phyloP scores from a whole-genome alignment of 1,284 basidiomycete genomes.

The Lentinus polychrous region DNA sequence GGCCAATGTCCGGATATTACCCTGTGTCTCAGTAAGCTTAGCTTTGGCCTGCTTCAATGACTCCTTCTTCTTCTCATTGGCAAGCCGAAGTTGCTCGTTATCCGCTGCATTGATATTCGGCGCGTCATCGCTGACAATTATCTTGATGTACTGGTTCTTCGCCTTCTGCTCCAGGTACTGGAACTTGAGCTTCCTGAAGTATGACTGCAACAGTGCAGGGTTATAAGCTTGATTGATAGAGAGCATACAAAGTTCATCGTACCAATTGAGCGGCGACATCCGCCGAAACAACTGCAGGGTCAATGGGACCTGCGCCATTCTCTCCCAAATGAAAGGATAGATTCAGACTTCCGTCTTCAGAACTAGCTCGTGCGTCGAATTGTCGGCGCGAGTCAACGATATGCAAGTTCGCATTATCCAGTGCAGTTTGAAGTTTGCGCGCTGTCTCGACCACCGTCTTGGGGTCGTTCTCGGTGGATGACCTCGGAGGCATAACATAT shows the following conservation, averaged over 20 bases:
- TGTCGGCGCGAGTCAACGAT: slow-evolving; percentile 18
- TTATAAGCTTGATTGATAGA: not conserved
- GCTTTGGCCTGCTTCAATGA: slow-evolving; percentile 58
- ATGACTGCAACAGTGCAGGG: slow-evolving; percentile 46
- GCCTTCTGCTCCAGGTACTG: slow-evolving; percentile 84
- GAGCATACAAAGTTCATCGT: slow-evolving; percentile 11
- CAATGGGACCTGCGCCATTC: slow-evolving; percentile 22
- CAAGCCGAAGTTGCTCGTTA: slow-evolving; percentile 55
- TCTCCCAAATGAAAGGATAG: slow-evolving; percentile 11
- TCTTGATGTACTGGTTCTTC: slow-evolving; percentile 79
- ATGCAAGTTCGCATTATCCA: slow-evolving; percentile 17
- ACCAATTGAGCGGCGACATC: slow-evolving; percentile 45
- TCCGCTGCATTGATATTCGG: slow-evolving; percentile 68
- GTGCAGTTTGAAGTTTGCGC: slow-evolving; percentile 15
- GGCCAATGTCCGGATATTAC: slow-evolving; percentile 53
- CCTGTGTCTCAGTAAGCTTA: slow-evolving; percentile 51
- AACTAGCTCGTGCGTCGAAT: slow-evolving; percentile 16
- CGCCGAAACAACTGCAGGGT: slow-evolving; percentile 39
- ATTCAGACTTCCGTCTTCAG: slow-evolving; percentile 13
- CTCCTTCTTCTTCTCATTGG: slow-evolving; percentile 67
- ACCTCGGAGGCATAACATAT: no score
- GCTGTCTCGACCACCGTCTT: slow-evolving; percentile 14
- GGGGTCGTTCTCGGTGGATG: not conserved
- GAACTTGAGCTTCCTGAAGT: slow-evolving; percentile 79
- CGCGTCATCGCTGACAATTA: slow-evolving; percentile 77